Percentiles rank a stretch among this genome's conserved stretches.
phyloP scores from a whole-genome alignment of 176 grass and related monocot species.

The Oryza brachyantha region DNA sequence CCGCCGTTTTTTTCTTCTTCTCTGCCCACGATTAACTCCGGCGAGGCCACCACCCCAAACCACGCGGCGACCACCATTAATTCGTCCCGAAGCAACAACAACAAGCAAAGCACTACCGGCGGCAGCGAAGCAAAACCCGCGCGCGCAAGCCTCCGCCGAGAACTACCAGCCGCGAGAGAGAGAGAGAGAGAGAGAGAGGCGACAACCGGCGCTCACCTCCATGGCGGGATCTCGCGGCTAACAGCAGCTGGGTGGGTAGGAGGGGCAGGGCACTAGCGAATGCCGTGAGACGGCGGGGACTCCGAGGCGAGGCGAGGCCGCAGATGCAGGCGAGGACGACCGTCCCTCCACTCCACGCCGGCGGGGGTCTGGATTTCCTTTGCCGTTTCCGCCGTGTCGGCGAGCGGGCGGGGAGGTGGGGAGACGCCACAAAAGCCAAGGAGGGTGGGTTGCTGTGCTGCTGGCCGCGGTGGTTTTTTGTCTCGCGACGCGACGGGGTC shows the following conservation, averaged over 20 bases:
- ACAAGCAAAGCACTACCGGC: not conserved
- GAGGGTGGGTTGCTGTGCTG: not conserved
- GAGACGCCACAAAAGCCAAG: not conserved
- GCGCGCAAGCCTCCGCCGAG: too few species aligned
- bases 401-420: not conserved
- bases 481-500: too few species aligned
- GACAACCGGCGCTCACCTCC: constrained; percentile 38
- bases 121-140: not conserved
- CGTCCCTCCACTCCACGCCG: not conserved
- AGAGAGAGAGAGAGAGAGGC: not conserved
- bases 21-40: not conserved
- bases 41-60: not conserved
- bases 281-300: not conserved
- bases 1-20: too few species aligned
- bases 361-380: not conserved
- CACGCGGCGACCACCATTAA: not conserved
- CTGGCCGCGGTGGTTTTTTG: not conserved
- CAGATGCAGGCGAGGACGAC: not conserved
- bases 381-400: constrained; percentile 43
- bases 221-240: constrained; percentile 33
- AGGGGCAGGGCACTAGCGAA: too few species aligned
- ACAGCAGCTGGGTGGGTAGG: too few species aligned
- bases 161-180: too few species aligned
- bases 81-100: not conserved
- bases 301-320: not conserved